A percentile compares a stretch with the other conserved stretches of the same genome.
Evolutionary conservation across 192 early-diverging fungal species (phyloP).

Genomic region (Geranomyces michiganensis): DNA sequence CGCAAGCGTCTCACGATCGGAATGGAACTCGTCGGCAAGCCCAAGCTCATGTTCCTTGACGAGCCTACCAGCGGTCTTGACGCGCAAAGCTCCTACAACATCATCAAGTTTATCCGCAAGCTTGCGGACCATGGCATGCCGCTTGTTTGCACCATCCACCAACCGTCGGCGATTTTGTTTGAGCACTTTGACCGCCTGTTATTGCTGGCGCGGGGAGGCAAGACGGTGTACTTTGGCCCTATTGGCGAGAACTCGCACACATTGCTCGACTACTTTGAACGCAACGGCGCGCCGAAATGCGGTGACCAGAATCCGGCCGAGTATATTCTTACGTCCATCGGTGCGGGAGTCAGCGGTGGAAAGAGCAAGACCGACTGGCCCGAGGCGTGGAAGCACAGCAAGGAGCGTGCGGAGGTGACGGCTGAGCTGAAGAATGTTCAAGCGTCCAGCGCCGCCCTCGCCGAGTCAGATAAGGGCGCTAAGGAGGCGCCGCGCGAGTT

Average conservation of each 20-base stretch:
- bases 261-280: conserved; percentile 75
- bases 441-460: neutral
- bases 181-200: conserved; percentile 82
- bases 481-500: conserved; percentile 33
- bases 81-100: conserved; percentile 70
- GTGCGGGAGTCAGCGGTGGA: conserved; percentile 53
- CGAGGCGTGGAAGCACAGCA: conserved; percentile 68
- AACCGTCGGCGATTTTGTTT: conserved; percentile 80
- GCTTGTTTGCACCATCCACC: conserved; percentile 86
- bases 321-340: conserved; percentile 81
- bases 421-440: conserved; percentile 14
- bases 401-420: conserved; percentile 38
- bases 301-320: conserved; percentile 78
- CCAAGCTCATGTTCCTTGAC: conserved; percentile 88
- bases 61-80: conserved; percentile 70
- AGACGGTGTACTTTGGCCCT: conserved; percentile 82
- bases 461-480: conserved; percentile 44
- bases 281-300: conserved; percentile 68
- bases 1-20: conserved; percentile 75
- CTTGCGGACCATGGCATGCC: conserved; percentile 64
- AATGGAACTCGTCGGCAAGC: conserved; percentile 79
- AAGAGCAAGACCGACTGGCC: conserved; percentile 64
- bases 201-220: conserved; percentile 79
- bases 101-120: conserved; percentile 66
- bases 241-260: conserved; percentile 67